Percentiles rank a stretch among this genome's conserved stretches.
Conservation (phyloP, 106 monocot genomes). For the Dioscorea zingiberensis region DNA sequence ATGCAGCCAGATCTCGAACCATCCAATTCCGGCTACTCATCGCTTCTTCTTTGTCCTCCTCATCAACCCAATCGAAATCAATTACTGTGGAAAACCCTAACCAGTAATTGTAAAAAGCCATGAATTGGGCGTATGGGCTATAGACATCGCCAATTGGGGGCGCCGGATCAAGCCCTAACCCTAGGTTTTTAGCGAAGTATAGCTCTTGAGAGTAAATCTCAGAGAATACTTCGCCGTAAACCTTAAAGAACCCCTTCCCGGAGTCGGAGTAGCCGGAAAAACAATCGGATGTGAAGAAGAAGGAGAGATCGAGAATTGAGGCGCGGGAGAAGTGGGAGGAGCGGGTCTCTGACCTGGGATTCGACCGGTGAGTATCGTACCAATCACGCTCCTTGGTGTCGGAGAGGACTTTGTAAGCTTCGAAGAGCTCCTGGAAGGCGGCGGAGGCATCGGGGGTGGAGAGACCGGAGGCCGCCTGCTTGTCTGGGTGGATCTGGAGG, state of each 20-base stretch:
- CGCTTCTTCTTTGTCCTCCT: constrained; percentile 76
- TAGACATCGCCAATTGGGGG: constrained; percentile 83
- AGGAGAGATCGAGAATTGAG: constrained; percentile 62
- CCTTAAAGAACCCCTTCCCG: constrained; percentile 81
- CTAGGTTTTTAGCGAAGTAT: constrained; percentile 39
- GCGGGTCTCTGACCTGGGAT: constrained; percentile 12
- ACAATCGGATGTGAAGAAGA: constrained; percentile 59
- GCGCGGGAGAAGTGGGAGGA: too few species aligned
- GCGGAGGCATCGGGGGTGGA: constrained; percentile 40
- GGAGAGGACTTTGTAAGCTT: constrained; percentile 83
- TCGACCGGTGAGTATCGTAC: constrained; percentile 92
- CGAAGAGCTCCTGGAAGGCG: constrained; percentile 82
- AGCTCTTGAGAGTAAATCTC: constrained; percentile 67
- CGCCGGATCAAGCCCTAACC: constrained; percentile 26
- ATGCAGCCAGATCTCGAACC: too few species aligned
- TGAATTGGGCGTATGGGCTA: constrained; percentile 55
- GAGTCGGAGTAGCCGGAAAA: constrained; percentile 74
- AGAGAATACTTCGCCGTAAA: constrained; percentile 75
- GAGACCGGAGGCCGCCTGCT: constrained; percentile 31
- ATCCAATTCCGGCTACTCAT: constrained; percentile 78
- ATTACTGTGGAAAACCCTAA: constrained; percentile 62
- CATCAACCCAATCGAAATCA: constrained; percentile 87
- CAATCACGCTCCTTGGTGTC: constrained; percentile 76
- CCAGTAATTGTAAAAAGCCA: constrained; percentile 88
- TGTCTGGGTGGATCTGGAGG: constrained; percentile 95